Evolutionary conservation across 371 early-diverging fungal species (phyloP).

Genomic region (Actinomortierella wolfii): DNA sequence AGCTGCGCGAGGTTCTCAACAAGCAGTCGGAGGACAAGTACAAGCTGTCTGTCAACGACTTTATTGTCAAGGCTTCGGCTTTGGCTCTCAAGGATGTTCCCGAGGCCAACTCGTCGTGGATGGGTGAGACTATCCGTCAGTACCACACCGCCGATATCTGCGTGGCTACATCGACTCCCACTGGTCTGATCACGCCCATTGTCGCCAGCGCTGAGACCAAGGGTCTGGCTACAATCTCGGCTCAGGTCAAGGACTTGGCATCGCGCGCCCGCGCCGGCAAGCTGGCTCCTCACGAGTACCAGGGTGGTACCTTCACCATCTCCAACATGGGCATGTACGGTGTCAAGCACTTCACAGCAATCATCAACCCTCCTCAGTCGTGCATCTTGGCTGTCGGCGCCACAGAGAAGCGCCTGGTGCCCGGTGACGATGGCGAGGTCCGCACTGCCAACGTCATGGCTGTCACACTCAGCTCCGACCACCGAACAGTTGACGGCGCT

Average conservation of each 20-base stretch:
- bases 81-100: slow-evolving; percentile 92
- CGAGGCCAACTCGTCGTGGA: slow-evolving; percentile 96
- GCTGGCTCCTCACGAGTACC: slow-evolving; percentile 95
- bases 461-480: slow-evolving; percentile 93
- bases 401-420: slow-evolving; percentile 81
- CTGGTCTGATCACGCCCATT: slow-evolving; percentile 97
- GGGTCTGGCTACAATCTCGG: slow-evolving; percentile 88
- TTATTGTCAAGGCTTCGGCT: slow-evolving; percentile 95
- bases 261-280: slow-evolving; percentile 87
- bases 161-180: slow-evolving; percentile 94
- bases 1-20: slow-evolving; percentile 92
- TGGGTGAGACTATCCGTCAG: slow-evolving; percentile 92
- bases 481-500: slow-evolving; percentile 98
- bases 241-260: slow-evolving; percentile 86
- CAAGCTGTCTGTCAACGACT: slow-evolving; percentile 98
- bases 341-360: slow-evolving; percentile 93
- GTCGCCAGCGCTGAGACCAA: slow-evolving; percentile 81
- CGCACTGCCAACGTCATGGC: slow-evolving; percentile 72
- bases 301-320: slow-evolving; percentile 97
- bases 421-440: slow-evolving; percentile 59
- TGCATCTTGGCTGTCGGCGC: slow-evolving; percentile 95
- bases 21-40: slow-evolving; percentile 82
- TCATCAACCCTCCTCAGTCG: slow-evolving; percentile 97
- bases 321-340: slow-evolving; percentile 99
- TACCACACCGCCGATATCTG: slow-evolving; percentile 93